Evolutionary conservation across 2,329 filamentous ascomycete genomes (phyloP), one percentile per base, ranked within the genome.

Genomic region (Pestalotiopsis sp.): DNA sequence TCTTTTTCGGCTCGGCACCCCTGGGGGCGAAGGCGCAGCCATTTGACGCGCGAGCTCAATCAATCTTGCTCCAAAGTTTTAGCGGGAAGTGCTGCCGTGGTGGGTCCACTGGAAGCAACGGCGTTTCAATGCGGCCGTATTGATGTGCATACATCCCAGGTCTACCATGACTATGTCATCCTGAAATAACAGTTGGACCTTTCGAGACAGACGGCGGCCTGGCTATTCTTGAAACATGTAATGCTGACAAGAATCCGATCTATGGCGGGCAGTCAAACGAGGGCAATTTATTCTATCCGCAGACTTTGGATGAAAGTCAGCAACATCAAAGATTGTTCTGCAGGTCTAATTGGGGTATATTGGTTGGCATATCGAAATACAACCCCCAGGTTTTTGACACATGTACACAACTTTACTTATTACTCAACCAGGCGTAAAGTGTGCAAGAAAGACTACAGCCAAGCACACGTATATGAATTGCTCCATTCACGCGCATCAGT

Each of bases 1-100:
- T 64, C 61, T 64, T 62, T 62, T 62, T 52, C 20, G 45, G 31
- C 31, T 36, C 31, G 45, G 45, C 17, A 20, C 45, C 45, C 45
- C 45, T 52, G 45, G 45, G 17, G 17, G 17, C 17, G 45, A 17
- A 52, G 45, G 45, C 45, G 45, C 45, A 52, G 45, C 45, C 45
- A 52, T 52, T 36, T 52, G 45, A 52, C 45, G 45, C 45, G 45
- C 45, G 45, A 52, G 45, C 45, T 52, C 31, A 36, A 36, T 36
- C 31, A 36, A 36, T 49, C 41, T 49, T 13, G 17, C 14, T 52
- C 45, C 45, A 52, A 52, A 52, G 14, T 52, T 52, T 23, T 52
- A 52, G 45, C 45, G 45, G 45, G 20, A 52, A 20, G 17, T 52
- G 45, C 17, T 52, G 45, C 45, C 45, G 45, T 52, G 45, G 31